Base-by-base conservation (phyloP, 306 rosid species). In the Sicyos edulis region DNA sequence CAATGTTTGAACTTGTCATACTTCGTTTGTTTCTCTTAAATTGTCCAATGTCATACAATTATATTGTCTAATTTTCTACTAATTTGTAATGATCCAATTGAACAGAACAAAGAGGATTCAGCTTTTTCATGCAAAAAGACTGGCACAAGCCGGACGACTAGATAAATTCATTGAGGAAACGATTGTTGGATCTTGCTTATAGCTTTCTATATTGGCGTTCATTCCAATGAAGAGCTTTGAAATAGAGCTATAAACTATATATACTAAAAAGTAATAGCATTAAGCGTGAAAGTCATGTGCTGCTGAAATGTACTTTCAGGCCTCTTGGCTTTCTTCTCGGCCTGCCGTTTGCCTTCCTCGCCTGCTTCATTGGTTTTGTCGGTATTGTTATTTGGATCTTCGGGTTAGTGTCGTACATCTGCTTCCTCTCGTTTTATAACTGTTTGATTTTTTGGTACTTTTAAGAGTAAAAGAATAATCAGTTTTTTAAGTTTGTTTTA, bases 161-260 rank as follows among this genome's bases (percentile, higher is more conserved):
- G n/a, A n/a, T n/a, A 61, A 49, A 61, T 61, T 34, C 49, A 61
- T 61, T 15, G 21, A 55, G 21, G 67, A 61, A 60, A 61, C 11
- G 1, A 61, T 61, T n/a, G 22, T 32, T 8, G 21, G 67, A 7
- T 32, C 21, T 14, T 61, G 47, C 2, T 61, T 4, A 61, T 61
- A 61, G 20, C 14, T 61, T 47, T 32, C 49, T 61, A 34, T 61
- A 16, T 0, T 61, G 13, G 22, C 68, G 68, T 61, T 61, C 47
- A 32, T 34, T 15, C 22, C 68, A 61, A 61, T 16, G 20, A 16
- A 11, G 22, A 34, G 49, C 22, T 8, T 34, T 61, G 8, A 17
- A 61, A 34, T 61, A 32, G 68, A n/a, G n/a, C 68, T 34, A 61
- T 34, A 32, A 32, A 32, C 22, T 7, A 32, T 16, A 16, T 47